Evolutionary conservation across 306 rosid genomes (phyloP), one percentile per base, ranked within the genome.

Genomic region (Crotalaria pallida): DNA sequence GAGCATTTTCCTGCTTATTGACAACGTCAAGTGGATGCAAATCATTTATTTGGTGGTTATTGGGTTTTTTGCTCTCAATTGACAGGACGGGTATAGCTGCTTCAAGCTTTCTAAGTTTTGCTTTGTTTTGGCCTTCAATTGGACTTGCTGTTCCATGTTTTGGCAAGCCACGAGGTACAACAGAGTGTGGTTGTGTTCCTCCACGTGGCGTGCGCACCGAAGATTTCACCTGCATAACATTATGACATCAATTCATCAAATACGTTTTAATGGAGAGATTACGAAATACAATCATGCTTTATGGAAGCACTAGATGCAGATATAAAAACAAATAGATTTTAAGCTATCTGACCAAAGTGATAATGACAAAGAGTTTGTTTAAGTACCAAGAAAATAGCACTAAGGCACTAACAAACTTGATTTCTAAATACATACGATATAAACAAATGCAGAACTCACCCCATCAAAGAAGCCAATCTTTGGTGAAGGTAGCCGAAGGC

Each of bases 391-490:
- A 63, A 27, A 76, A 57, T 60, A 65, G 51, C 26, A 23, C 40
- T 13, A 49, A 51, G 61, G 45, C 26, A 23, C 45, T 13, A 49
- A 51, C 27, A 76, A 58, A 56, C 61, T 69, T 7, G 11, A 55
- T 52, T 80, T 68, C 65, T 50, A 66, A 61, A 63, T 53, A 68
- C 40, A 26, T 65, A 5, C 69, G 45, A 13, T 38, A 68, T 24
- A 57, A 44, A 67, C 7, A 73, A 58, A 47, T 11, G 63, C 34
- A 80, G 52, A 73, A 79, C 92, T 65, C 67, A 93, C 98, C 92
- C 97, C 98, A 81, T 93, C 97, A 72, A 93, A 93, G 78, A 84
- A 93, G 72, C 98, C 98, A 81, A 88, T 91, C 74, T 91, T 91
- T 44, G 97, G 97, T 38, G 97, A 91, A 76, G 97, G 96, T 63